Evolutionary conservation across 2,329 filamentous ascomycete species (phyloP).

Genomic region (Colletotrichum sp.): DNA sequence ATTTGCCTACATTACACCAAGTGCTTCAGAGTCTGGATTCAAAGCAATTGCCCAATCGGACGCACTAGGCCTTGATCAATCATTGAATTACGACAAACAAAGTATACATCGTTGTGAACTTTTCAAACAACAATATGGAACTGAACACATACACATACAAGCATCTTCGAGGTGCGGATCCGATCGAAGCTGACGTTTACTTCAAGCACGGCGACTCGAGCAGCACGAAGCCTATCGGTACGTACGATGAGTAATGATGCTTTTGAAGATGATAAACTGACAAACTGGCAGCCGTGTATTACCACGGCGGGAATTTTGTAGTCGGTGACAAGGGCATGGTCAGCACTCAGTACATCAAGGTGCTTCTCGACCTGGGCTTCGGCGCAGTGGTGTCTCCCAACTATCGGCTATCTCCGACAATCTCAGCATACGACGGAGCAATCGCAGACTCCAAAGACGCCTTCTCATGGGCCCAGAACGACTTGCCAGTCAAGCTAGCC

Average conservation of each 20-base stretch:
- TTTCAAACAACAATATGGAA: neutral
- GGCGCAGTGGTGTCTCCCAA: neutral
- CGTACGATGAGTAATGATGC: no score
- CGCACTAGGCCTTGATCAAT: neutral
- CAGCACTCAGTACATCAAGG: neutral
- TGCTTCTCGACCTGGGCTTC: neutral
- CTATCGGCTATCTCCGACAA: neutral
- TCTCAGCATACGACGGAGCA: neutral
- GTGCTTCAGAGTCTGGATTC: no score
- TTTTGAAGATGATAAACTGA: no score
- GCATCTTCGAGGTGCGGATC: neutral
- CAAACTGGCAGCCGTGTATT: neutral
- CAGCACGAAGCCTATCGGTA: neutral
- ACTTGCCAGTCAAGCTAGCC: neutral
- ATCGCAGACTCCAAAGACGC: neutral
- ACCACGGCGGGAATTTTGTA: neutral
- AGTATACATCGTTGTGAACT: neutral
- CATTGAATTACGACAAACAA: neutral
- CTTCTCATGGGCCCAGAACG: neutral
- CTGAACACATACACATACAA: neutral
- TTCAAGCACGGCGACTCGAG: neutral
- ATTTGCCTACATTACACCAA: no score
- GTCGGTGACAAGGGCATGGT: neutral
- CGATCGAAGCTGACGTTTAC: neutral
- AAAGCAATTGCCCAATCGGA: no score